These are phyloP conservation scores for Lecanosticta acicola DNA, from an alignment of 2,329 filamentous ascomycete species.

Conservation along the genomic window DNA sequence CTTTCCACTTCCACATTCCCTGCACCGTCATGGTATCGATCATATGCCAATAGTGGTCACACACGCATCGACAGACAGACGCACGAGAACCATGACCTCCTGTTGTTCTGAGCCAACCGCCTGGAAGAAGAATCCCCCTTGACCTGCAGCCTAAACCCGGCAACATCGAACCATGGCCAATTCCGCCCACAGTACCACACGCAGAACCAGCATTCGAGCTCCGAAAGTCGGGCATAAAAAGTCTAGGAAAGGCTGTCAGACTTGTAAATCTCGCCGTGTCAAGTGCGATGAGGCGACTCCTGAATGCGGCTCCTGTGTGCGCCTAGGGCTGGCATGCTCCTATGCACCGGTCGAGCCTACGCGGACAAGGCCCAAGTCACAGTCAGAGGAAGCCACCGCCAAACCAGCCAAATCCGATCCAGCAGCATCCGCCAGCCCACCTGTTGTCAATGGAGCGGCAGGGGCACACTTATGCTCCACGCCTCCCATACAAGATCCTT, in stretches of 20 bases:
- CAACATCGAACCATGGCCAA: slow-evolving; percentile 1
- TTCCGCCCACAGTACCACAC: background rate
- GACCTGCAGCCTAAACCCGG: slow-evolving; percentile 1
- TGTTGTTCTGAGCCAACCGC: background rate
- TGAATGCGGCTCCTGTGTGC: slow-evolving; percentile 44
- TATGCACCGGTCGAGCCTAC: slow-evolving; percentile 32
- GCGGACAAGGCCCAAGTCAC: slow-evolving; percentile 14
- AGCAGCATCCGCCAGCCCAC: slow-evolving; percentile 13
- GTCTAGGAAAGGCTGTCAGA: slow-evolving; percentile 50
- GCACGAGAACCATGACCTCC: background rate
- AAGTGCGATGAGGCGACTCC: slow-evolving; percentile 55
- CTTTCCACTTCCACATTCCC: background rate
- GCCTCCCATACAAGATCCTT: slow-evolving; percentile 7
- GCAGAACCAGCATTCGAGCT: slow-evolving; percentile 15
- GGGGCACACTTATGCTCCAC: background rate
- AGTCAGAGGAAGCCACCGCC: slow-evolving; percentile 6
- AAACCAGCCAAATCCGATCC: slow-evolving; percentile 9
- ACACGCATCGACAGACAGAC: background rate
- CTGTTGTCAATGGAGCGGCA: slow-evolving; percentile 9
- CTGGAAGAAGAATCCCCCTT: slow-evolving; percentile 1
- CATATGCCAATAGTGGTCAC: background rate
- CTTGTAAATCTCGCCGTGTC: slow-evolving; percentile 51
- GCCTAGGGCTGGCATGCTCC: slow-evolving; percentile 46
- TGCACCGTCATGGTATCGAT: background rate
- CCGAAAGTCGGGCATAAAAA: slow-evolving; percentile 43